Percentiles rank a stretch among this genome's conserved stretches.
Conservation (phyloP, 176 grass and related monocot genomes). For the barley (Hordeum vulgare) region DNA sequence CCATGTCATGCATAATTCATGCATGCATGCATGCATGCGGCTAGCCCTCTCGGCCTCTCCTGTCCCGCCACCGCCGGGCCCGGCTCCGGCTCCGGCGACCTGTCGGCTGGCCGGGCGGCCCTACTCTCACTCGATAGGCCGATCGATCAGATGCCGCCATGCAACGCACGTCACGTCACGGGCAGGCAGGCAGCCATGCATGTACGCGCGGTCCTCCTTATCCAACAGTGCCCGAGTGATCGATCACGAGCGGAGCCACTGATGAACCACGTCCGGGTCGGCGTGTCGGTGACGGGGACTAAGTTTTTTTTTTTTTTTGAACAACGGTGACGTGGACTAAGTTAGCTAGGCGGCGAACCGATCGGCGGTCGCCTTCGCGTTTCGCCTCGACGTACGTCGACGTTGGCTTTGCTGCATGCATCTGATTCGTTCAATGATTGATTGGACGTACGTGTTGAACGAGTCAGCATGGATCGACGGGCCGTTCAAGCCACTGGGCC, state of each 20-base stretch:
- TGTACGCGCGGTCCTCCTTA: neutral
- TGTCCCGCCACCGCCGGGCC: neutral
- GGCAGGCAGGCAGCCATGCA: neutral
- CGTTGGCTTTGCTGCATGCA: neutral
- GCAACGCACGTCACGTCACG: conserved; percentile 17
- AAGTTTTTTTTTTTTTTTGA: too few species aligned
- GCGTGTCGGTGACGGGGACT: neutral
- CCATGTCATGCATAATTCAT: too few species aligned
- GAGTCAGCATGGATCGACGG: neutral
- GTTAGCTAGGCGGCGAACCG: neutral
- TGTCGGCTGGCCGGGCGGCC: conserved; percentile 13
- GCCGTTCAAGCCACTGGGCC: too few species aligned
- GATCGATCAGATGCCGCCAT: conserved; percentile 5
- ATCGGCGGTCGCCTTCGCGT: neutral
- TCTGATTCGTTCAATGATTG: conserved; percentile 13
- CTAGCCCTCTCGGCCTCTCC: neutral
- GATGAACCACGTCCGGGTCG: neutral
- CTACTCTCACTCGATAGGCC: conserved; percentile 7
- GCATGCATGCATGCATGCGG: conserved; percentile 4
- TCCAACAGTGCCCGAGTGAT: neutral
- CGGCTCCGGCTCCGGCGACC: neutral
- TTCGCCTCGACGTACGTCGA: neutral
- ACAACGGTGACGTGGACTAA: neutral
- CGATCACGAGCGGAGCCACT: neutral
- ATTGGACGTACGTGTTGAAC: conserved; percentile 2